These are phyloP conservation scores for Cladobotryum mycophilum DNA, from an alignment of 2,329 filamentous ascomycete genomes.

Conservation along the genomic window DNA sequence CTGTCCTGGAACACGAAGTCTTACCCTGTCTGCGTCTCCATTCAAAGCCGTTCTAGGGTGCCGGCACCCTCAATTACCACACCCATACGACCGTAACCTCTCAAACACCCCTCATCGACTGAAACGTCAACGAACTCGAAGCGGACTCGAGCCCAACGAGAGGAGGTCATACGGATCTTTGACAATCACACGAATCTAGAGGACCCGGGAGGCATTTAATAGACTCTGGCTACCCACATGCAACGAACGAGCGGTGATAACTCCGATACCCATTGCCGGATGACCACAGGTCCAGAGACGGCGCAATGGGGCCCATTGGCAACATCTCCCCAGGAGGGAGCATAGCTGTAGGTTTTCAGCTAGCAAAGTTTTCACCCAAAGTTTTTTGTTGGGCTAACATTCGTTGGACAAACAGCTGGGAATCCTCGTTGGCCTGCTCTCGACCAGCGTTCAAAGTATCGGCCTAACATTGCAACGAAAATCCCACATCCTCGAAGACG, in stretches of 20 bases:
- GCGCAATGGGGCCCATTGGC: slow-evolving; percentile 65
- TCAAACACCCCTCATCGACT: background rate
- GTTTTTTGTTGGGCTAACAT: slow-evolving; percentile 17
- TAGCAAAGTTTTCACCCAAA: background rate
- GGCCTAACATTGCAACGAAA: slow-evolving; percentile 95
- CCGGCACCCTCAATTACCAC: slow-evolving; percentile 15
- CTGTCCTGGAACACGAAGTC: background rate
- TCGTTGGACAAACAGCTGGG: slow-evolving; percentile 57
- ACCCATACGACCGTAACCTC: slow-evolving; percentile 3
- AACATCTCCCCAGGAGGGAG: slow-evolving; percentile 72
- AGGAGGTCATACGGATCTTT: background rate
- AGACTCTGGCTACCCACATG: slow-evolving; percentile 17
- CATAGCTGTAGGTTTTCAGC: slow-evolving; percentile 56
- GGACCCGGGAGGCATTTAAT: background rate
- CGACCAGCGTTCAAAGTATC: slow-evolving; percentile 89
- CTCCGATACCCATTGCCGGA: slow-evolving; percentile 30
- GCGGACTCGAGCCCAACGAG: background rate
- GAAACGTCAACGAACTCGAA: background rate
- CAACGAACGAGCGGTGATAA: slow-evolving; percentile 15
- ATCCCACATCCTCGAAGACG: slow-evolving; percentile 95
- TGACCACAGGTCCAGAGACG: slow-evolving; percentile 37
- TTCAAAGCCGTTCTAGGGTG: slow-evolving; percentile 12
- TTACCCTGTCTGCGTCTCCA: slow-evolving; percentile 1
- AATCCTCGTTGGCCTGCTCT: slow-evolving; percentile 86
- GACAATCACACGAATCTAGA: background rate